Evolutionary conservation across 2,329 filamentous ascomycete genomes (phyloP).

Genomic region (Thelonectria rubi): DNA sequence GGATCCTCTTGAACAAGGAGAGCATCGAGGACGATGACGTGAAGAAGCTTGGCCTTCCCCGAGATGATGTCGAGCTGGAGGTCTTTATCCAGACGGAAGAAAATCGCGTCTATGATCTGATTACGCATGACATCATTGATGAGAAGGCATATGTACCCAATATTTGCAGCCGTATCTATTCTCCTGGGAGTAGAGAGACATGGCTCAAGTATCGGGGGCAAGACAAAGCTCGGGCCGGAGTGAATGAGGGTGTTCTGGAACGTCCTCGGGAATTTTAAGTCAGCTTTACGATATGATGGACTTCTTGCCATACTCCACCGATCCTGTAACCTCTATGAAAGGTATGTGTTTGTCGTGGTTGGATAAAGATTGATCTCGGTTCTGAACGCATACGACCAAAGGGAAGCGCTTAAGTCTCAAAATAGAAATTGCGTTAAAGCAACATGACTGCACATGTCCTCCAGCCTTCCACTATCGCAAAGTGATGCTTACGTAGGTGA

Average conservation of each 20-base stretch:
- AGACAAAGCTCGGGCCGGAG: neutral
- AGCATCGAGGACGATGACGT: neutral
- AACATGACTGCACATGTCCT: no score
- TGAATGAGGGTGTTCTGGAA: neutral
- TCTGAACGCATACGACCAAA: no score
- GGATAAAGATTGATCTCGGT: no score
- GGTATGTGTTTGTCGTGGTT: no score
- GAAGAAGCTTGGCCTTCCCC: neutral
- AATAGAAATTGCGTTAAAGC: no score
- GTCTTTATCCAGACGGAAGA: conserved; percentile 12
- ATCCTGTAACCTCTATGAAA: no score
- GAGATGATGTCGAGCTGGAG: neutral
- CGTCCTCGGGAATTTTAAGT: no score
- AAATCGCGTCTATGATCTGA: conserved; percentile 9
- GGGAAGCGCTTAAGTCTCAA: no score
- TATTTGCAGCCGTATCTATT: conserved; percentile 6
- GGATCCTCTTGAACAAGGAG: conserved; percentile 13
- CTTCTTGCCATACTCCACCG: no score
- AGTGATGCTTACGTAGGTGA: no score
- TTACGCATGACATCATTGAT: neutral
- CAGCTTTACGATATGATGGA: no score
- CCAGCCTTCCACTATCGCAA: no score
- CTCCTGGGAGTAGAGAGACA: neutral
- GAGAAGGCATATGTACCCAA: neutral
- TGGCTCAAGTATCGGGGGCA: conserved; percentile 11